Evolutionary conservation across 768 basidiomycete species (phyloP).

Genomic region (Tricholoma furcatifolium): DNA sequence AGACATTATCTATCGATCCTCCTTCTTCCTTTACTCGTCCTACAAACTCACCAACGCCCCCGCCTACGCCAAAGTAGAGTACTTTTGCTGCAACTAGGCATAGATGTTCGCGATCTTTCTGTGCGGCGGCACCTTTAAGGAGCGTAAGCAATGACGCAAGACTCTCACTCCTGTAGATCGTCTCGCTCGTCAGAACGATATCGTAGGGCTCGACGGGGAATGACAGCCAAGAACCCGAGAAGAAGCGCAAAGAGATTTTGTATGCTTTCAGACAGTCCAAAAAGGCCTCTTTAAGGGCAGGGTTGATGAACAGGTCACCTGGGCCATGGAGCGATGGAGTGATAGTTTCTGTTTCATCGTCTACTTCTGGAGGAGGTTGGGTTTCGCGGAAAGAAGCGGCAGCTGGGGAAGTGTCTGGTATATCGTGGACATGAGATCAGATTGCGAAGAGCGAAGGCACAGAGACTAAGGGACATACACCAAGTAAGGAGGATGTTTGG

Average conservation of each 20-base stretch:
- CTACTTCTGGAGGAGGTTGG: constrained; percentile 2
- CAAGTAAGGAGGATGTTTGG: constrained; percentile 79
- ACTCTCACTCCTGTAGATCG: constrained; percentile 76
- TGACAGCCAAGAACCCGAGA: constrained; percentile 77
- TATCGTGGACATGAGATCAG: background rate
- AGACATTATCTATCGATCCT: constrained; percentile 56
- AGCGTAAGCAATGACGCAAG: constrained; percentile 59
- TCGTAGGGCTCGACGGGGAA: constrained; percentile 55
- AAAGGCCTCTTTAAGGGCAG: constrained; percentile 66
- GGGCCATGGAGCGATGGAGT: constrained; percentile 18
- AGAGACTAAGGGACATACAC: constrained; percentile 58
- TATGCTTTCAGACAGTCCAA: constrained; percentile 49
- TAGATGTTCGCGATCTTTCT: constrained; percentile 20
- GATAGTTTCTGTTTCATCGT: constrained; percentile 22
- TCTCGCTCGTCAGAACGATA: constrained; percentile 86
- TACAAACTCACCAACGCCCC: constrained; percentile 78
- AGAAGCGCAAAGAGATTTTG: constrained; percentile 68
- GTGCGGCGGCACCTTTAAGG: constrained; percentile 36
- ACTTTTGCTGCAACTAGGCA: constrained; percentile 90
- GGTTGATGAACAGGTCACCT: constrained; percentile 61
- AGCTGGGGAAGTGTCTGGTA: constrained; percentile 60
- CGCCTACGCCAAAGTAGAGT: constrained; percentile 94
- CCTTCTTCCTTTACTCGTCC: constrained; percentile 43
- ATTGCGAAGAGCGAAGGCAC: background rate
- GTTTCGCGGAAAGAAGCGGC: constrained; percentile 43